Percentiles rank a stretch among this genome's conserved stretches.
Conservation (phyloP, 805 yeast genomes). For the Wickerhamomyces tratensis region DNA sequence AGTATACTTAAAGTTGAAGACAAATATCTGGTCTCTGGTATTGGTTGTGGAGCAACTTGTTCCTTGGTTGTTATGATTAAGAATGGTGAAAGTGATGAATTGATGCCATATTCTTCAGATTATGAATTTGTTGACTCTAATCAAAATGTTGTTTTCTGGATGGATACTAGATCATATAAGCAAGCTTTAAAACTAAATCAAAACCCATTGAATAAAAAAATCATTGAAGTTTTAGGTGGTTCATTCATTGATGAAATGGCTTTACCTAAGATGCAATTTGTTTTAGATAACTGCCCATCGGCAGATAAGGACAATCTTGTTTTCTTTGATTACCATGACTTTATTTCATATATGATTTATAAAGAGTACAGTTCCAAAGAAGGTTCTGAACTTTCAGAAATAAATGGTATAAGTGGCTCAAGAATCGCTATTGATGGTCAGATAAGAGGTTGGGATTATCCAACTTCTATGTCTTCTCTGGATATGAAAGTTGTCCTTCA, state of each 20-base stretch:
- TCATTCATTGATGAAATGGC: conserved; percentile 48
- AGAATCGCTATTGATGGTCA: conserved; percentile 46
- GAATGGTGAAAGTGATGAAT: conserved; percentile 1
- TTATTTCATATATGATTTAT: conserved; percentile 15
- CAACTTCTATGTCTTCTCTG: conserved; percentile 13
- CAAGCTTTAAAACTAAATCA: conserved; percentile 11
- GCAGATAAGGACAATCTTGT: conserved; percentile 17
- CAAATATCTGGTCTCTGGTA: conserved; percentile 11
- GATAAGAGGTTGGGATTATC: conserved; percentile 39
- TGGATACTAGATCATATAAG: conserved; percentile 37
- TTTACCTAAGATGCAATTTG: conserved; percentile 37
- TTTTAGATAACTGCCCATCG: conserved; percentile 18
- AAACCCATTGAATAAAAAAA: too few species aligned
- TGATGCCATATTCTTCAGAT: conserved; percentile 25
- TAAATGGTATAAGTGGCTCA: conserved; percentile 3
- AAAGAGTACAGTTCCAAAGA: too few species aligned
- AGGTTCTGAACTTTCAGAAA: too few species aligned
- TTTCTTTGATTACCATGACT: conserved; percentile 45
- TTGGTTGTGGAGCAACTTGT: conserved; percentile 47
- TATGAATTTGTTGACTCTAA: conserved; percentile 11
- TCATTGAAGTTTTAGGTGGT: conserved; percentile 23
- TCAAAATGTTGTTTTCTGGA: conserved; percentile 46
- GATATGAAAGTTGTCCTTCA: conserved; percentile 10
- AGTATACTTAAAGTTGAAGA: background rate
- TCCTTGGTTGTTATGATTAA: conserved; percentile 39